Evolutionary conservation across 148 eudicot species (phyloP), one percentile per base, ranked within the genome.

Genomic region (Dysphania ambrosioides): DNA sequence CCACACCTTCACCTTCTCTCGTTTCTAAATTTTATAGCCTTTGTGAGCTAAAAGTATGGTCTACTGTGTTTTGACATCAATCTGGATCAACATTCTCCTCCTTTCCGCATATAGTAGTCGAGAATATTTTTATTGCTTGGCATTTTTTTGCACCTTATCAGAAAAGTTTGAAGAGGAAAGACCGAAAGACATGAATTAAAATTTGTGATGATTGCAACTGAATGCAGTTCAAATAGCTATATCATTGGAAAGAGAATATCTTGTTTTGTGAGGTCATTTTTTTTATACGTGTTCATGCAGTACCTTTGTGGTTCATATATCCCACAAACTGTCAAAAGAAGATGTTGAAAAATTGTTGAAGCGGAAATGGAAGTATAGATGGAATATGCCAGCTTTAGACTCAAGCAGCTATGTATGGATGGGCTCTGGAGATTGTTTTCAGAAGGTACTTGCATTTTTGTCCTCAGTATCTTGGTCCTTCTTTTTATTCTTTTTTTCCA

Each of bases 311-410:
- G 73, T 77, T 72, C 99, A 95, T 79, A 74, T 86, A 75, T 78
- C 71, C 30, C 75, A 80, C 80, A 84, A 84, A 66, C 76, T 92
- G 75, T 86, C 82, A 31, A 42, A 86, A 72, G 79, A 78, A 35
- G 94, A 92, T 71, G 66, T 78, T 72, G 89, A 86, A 26, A 78
- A 81, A 71, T 79, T 95, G 49, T 69, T 82, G 57, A 77, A 72
- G 78, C 81, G 78, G 53, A 90, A 89, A 80, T 89, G 91, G 94
- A 88, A 78, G 66, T 92, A 89, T 77, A 80, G 76, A 63, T 95
- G 99, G 99, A 85, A 87, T 82, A 77, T 80, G 67, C 92, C 91
- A 59, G 88, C 91, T 68, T 75, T 79, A 74, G 85, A 81, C 73
- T 74, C 79, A 66, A 51, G 84, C 30, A 88, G 78, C 73, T 80